phyloP scores from a whole-genome alignment of 305 asterid species.

The Fraxinus nigra region DNA sequence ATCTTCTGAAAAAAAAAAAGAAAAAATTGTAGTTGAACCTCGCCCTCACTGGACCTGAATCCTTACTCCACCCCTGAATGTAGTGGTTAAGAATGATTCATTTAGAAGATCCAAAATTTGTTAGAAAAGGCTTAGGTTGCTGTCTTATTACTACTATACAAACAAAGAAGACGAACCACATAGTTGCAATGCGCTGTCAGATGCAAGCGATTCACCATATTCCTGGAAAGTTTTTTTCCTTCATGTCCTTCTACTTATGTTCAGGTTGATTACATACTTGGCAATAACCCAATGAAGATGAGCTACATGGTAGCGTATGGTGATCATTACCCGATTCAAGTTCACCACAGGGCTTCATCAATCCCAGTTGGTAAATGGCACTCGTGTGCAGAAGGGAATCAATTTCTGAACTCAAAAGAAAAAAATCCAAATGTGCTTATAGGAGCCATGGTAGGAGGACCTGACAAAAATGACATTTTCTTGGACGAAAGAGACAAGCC shows the following conservation, averaged over 20 bases:
- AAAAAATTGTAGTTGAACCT: no score
- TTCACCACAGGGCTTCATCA: conserved; percentile 60
- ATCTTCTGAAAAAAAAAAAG: neutral
- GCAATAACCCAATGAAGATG: conserved; percentile 57
- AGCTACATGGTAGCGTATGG: conserved; percentile 62
- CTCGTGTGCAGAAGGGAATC: conserved; percentile 45
- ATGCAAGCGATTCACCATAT: neutral
- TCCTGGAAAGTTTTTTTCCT: neutral
- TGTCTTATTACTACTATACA: neutral
- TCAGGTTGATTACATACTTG: conserved; percentile 60
- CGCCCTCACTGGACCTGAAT: no score
- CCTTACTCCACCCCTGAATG: neutral
- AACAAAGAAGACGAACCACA: neutral
- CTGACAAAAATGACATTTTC: conserved; percentile 40
- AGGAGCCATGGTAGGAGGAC: conserved; percentile 68
- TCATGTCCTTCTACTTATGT: neutral
- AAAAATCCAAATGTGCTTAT: conserved; percentile 40
- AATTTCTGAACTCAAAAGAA: conserved; percentile 29
- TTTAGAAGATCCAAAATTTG: neutral
- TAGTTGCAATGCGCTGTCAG: neutral
- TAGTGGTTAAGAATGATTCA: neutral
- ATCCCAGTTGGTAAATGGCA: conserved; percentile 39
- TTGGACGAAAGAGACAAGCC: conserved; percentile 40
- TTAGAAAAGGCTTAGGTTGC: neutral
- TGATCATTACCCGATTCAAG: conserved; percentile 36